Percentiles rank a stretch among this genome's conserved stretches.
These are phyloP conservation scores for Lophium mytilinum DNA, from an alignment of 495 filamentous ascomycete species.

Conservation along the genomic window DNA sequence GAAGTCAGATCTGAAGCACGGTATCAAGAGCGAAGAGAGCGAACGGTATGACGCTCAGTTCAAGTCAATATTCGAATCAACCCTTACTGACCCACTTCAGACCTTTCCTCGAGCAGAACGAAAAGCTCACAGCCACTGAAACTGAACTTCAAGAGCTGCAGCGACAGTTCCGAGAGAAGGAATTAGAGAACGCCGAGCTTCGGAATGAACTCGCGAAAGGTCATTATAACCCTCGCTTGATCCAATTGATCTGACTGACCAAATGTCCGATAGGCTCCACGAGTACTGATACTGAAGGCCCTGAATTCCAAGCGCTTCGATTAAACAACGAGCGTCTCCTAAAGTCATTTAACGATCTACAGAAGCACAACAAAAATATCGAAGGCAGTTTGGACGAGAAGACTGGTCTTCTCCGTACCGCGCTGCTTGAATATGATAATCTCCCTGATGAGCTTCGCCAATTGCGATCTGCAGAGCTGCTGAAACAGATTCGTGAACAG, in stretches of 20 bases:
- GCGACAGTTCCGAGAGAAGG: conserved; percentile 18
- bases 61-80: background rate
- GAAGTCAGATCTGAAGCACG: conserved; percentile 18
- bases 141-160: conserved; percentile 14
- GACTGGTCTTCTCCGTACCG: conserved; percentile 23
- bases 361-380: conserved; percentile 25
- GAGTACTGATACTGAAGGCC: background rate
- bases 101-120: conserved; percentile 23
- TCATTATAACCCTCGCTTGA: conserved; percentile 5
- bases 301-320: conserved; percentile 9
- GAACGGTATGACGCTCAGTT: conserved; percentile 4
- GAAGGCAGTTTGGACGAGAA: conserved; percentile 35
- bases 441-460: conserved; percentile 29
- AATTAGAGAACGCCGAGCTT: conserved; percentile 25
- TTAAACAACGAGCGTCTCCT: conserved; percentile 20
- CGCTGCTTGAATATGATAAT: conserved; percentile 36
- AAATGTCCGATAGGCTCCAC: no score
- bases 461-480: conserved; percentile 15
- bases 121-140: conserved; percentile 30
- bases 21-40: conserved; percentile 15
- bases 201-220: conserved; percentile 42
- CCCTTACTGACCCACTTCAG: background rate
- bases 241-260: no score
- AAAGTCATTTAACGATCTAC: conserved; percentile 36
- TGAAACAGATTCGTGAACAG: conserved; percentile 25